Evolutionary conservation across 2,329 filamentous ascomycete species (phyloP), one percentile per base, ranked within the genome.

Genomic region (Didymella arachidicola): DNA sequence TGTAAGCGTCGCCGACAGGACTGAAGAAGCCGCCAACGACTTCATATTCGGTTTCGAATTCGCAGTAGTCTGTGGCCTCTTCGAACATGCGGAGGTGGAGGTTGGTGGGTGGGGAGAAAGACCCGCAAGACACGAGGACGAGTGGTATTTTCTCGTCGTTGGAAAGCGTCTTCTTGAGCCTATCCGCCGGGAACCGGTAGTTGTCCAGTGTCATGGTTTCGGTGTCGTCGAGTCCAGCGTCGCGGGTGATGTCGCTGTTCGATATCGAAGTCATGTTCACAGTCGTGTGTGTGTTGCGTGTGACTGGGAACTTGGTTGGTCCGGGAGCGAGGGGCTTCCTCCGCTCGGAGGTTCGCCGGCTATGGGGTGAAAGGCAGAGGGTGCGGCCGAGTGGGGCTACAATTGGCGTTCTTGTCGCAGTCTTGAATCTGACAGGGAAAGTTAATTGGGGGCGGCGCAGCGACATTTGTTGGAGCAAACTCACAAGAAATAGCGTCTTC

Each of bases 81-180:
- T 92, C 90, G 72, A 95, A 94, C 89, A 96, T 94, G 73, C 91
- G 88, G 62, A 95, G 80, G 73, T 94, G 91, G 27, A 93, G 83
- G 71, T 90, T 90, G 7, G 89, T 91, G 48, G 89, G 86, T 18
- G 90, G 90, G 0, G 88, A 91, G 79, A 92, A 93, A 12, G 83
- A 86, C 43, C 84, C 88, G 69, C 88, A 91, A 46, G 88, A 88
- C 51, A 90, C 87, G 53, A 90, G 83, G 7, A 90, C 86, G 39
- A 91, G 81, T 14, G 88, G 87, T 29, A 81, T 86, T 72, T 84
- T 86, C 60, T 80, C 77, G 29, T 83, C 75, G 62, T 87, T 82
- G 49, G 79, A 82, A 62, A 88, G 82, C 42, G 80, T 80, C 62
- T 80, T 82, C 75, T 83, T 82, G 49, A 91, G 81, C 22, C 87